These are phyloP conservation scores for Mycocentrospora acerina DNA, from an alignment of 2,329 filamentous ascomycete genomes.

Conservation along the genomic window DNA sequence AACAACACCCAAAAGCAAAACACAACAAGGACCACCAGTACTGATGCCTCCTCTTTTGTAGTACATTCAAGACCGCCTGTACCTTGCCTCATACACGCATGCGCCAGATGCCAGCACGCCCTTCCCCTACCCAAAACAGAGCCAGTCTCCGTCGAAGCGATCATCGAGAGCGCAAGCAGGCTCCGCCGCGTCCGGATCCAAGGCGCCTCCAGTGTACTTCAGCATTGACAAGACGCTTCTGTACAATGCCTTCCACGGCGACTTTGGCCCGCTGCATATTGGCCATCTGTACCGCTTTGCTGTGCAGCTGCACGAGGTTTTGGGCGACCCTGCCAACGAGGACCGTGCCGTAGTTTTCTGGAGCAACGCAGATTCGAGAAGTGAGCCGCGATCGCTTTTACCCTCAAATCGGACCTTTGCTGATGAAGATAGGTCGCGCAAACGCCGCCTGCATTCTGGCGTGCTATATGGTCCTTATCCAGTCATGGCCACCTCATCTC, in stretches of 20 bases:
- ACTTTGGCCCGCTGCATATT: constrained; percentile 96
- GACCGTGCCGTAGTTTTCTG: constrained; percentile 92
- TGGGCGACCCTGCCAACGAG: constrained; percentile 88
- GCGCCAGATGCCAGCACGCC: constrained; percentile 77
- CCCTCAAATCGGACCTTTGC: constrained; percentile 1
- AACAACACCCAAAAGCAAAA: constrained; percentile 19
- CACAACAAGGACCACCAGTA: constrained; percentile 16
- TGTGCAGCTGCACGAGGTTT: constrained; percentile 90
- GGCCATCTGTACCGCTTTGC: constrained; percentile 97
- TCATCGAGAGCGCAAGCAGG: constrained; percentile 66
- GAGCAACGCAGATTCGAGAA: constrained; percentile 88
- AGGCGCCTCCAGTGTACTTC: constrained; percentile 82
- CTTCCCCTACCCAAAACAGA: constrained; percentile 77
- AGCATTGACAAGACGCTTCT: constrained; percentile 88
- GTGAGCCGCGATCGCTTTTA: constrained; percentile 55
- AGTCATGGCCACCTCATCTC: constrained; percentile 95
- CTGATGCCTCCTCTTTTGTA: constrained; percentile 14
- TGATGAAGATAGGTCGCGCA: constrained; percentile 65
- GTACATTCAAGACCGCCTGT: constrained; percentile 73
- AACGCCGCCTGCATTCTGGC: constrained; percentile 94
- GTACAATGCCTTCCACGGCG: constrained; percentile 98
- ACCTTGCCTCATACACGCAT: constrained; percentile 87
- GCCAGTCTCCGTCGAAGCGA: constrained; percentile 72
- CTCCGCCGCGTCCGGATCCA: constrained; percentile 55
- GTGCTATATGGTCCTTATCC: constrained; percentile 98